Evolutionary conservation across 1,139 yeast species (phyloP), one percentile per base, ranked within the genome.

Genomic region (Ogataea hybrid): DNA sequence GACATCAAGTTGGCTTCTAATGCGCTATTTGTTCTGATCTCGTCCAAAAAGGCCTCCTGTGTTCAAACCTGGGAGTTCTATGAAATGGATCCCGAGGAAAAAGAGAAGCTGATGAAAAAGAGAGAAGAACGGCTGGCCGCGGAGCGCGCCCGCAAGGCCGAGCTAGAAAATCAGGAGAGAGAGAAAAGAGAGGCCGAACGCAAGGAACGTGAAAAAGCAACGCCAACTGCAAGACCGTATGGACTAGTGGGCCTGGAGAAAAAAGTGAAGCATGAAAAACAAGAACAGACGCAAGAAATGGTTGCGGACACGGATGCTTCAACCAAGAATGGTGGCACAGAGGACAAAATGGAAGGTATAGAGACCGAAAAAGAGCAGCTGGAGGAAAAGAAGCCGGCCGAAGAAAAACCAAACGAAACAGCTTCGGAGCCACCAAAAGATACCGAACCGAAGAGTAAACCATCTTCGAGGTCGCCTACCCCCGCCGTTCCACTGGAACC

Each of bases 1-100:
- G 97, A 90, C 62, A 73, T 90, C 57, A 84, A 81, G 54, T 68
- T 89, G 28, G 82, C 96, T 1, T 81, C 90, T 0, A 79, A 77
- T 54, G 95, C 96, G 1, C 69, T 89, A 43, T 67, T 79, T 42
- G 95, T 94, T 0, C 85, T 83, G 51, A 63, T 88, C 32, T 79
- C 75, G 43, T 76, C 88, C 0, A 69, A 81, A 35, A 64, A 79
- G 8, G 69, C 69, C 29, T 64, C 67, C 1, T 80, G 92, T 79
- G 67, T 81, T 3, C 77, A 73, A 30, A 52, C 72, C 34, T 75
- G 81, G 75, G 84, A 81, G 15, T 81, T 81, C 49, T 67, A 73
- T 44, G 63, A 79, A 62, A 58, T 57, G 39, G 67, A 59, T 2
- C 66, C 63, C 3, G 71, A 67, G 34, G 72, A 70, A 38, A 56